These are phyloP conservation scores for Aspergillus cejpii DNA, from an alignment of 2,329 filamentous ascomycete species.

Conservation along the genomic window DNA sequence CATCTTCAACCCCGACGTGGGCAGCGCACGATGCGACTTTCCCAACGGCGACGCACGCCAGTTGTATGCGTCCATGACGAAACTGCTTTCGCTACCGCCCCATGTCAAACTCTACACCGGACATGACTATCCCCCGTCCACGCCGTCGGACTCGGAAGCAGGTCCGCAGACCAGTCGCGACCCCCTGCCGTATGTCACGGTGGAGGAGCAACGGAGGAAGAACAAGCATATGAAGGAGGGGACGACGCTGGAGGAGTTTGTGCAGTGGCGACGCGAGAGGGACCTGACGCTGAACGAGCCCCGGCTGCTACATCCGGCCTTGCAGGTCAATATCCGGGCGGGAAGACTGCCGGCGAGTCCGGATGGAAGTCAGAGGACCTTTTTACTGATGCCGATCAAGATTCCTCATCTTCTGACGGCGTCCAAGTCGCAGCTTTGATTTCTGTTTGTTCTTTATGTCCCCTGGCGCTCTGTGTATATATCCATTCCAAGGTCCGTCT, in stretches of 20 bases:
- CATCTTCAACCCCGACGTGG: slow-evolving; percentile 48
- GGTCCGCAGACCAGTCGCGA: not conserved
- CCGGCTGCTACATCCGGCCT: slow-evolving; percentile 31
- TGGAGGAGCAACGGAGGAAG: slow-evolving; percentile 11
- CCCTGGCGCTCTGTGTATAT: not conserved
- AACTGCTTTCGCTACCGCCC: slow-evolving; percentile 39
- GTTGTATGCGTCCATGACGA: slow-evolving; percentile 42
- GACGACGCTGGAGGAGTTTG: slow-evolving; percentile 28
- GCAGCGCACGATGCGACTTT: slow-evolving; percentile 49
- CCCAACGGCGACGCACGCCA: slow-evolving; percentile 43
- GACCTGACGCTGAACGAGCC: slow-evolving; percentile 30
- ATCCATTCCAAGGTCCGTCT: not conserved
- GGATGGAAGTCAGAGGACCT: not conserved
- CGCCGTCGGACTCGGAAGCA: slow-evolving; percentile 2
- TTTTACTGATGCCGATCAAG: not conserved
- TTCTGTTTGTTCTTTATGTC: not conserved
- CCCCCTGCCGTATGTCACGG: slow-evolving; percentile 26
- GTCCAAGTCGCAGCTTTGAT: not conserved
- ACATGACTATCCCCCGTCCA: slow-evolving; percentile 45
- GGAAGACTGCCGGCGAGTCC: slow-evolving; percentile 25
- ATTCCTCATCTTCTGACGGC: not conserved
- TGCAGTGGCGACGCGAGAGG: slow-evolving; percentile 24
- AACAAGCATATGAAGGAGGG: slow-evolving; percentile 25
- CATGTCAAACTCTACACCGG: slow-evolving; percentile 47
- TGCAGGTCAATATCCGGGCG: slow-evolving; percentile 39